Evolutionary conservation across 2,329 filamentous ascomycete genomes (phyloP).

Genomic region (Colletotrichum abscissum): DNA sequence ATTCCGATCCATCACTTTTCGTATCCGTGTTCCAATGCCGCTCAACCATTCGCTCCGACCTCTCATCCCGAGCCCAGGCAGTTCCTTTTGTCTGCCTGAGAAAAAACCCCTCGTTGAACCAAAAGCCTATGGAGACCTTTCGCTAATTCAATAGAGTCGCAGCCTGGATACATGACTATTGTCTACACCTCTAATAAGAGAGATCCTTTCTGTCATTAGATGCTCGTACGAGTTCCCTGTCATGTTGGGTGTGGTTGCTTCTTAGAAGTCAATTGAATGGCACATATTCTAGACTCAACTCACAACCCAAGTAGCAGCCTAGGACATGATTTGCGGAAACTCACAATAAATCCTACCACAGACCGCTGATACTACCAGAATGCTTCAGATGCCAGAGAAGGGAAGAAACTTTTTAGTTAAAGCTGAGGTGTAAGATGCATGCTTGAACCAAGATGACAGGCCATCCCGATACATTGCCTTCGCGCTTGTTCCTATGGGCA

Average conservation of each 20-base stretch:
- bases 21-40: conserved; percentile 28
- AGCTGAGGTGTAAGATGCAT: too few species aligned
- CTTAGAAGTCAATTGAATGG: neutral
- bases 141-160: too few species aligned
- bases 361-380: neutral
- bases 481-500: neutral
- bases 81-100: neutral
- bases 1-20: conserved; percentile 16
- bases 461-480: too few species aligned
- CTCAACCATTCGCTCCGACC: conserved; percentile 11
- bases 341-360: neutral
- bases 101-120: neutral
- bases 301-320: neutral
- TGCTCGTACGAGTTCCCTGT: neutral
- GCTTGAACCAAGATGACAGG: too few species aligned
- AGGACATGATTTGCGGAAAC: neutral
- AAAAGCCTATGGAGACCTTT: neutral
- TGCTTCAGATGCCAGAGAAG: neutral
- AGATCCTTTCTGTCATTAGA: neutral
- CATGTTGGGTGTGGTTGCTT: neutral
- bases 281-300: neutral
- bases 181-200: neutral
- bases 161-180: neutral
- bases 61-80: neutral
- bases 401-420: neutral